Evolutionary conservation across 2,329 filamentous ascomycete genomes (phyloP).

Genomic region (Ceratocystis eucalypticola): DNA sequence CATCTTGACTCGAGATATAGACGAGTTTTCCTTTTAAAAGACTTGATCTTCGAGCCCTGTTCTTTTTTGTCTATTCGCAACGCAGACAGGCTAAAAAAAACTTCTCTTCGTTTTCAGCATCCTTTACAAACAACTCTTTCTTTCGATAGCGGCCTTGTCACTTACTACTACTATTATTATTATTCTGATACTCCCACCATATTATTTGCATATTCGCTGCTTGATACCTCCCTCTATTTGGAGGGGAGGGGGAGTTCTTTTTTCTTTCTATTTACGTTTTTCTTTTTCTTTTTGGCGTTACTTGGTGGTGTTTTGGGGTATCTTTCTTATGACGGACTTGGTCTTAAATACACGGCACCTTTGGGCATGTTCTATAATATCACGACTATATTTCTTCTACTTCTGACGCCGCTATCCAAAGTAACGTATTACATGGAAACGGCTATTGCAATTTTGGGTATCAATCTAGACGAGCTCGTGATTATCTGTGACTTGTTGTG

Average conservation of each 20-base stretch:
- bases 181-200: too few species aligned
- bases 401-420: background rate
- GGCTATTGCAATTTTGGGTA: background rate
- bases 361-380: background rate
- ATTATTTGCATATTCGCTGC: too few species aligned
- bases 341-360: background rate
- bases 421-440: background rate
- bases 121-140: background rate
- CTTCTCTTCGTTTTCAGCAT: background rate
- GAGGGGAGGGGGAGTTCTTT: background rate
- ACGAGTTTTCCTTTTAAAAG: slow-evolving; percentile 47
- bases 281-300: slow-evolving; percentile 2
- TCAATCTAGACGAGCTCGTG: too few species aligned
- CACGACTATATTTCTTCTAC: background rate
- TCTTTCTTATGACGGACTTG: background rate
- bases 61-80: background rate
- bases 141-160: too few species aligned
- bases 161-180: too few species aligned
- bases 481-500: background rate
- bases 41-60: background rate
- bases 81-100: background rate
- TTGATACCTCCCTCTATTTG: too few species aligned
- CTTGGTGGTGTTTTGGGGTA: background rate
- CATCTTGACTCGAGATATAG: slow-evolving; percentile 74
- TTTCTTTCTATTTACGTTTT: slow-evolving; percentile 3